Evolutionary conservation across 192 early-diverging fungal genomes (phyloP).

Genomic region (Coemansia sp.): DNA sequence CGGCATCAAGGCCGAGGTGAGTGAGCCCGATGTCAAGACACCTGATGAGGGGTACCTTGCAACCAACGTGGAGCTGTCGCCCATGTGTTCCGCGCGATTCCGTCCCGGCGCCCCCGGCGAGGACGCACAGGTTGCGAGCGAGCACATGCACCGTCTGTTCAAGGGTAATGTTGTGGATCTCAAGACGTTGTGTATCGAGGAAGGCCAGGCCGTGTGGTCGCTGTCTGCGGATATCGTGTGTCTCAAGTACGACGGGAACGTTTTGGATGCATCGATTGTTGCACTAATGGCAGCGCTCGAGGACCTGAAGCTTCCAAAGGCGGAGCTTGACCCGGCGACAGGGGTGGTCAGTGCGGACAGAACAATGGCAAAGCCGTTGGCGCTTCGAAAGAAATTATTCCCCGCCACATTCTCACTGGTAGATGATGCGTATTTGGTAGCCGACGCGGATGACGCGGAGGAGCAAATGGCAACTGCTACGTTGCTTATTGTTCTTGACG

Average conservation of each 20-base stretch:
- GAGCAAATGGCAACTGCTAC: constrained; percentile 36
- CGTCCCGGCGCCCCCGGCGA: constrained; percentile 82
- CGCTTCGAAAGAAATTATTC: constrained; percentile 17
- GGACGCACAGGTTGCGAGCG: constrained; percentile 78
- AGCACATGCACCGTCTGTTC: constrained; percentile 72
- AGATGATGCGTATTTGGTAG: constrained; percentile 45
- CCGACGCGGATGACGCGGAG: constrained; percentile 50
- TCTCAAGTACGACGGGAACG: constrained; percentile 87
- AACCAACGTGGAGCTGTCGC: constrained; percentile 88
- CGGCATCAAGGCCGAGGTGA: constrained; percentile 93
- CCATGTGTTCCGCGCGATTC: constrained; percentile 86
- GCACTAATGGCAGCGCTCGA: constrained; percentile 78
- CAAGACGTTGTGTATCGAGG: constrained; percentile 70
- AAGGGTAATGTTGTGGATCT: constrained; percentile 33
- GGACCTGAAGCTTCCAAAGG: constrained; percentile 72
- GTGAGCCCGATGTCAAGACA: constrained; percentile 67
- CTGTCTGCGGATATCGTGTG: constrained; percentile 89
- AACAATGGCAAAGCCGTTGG: constrained; percentile 11
- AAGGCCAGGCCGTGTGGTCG: constrained; percentile 80
- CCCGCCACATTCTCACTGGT: constrained; percentile 44
- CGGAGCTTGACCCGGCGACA: constrained; percentile 62
- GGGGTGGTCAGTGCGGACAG: constrained; percentile 64
- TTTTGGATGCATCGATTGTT: constrained; percentile 80
- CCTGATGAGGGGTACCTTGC: constrained; percentile 85
- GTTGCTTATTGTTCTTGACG: constrained; percentile 37